Base-by-base conservation (phyloP, 495 filamentous ascomycete genomes). In the Cryomyces minteri region DNA sequence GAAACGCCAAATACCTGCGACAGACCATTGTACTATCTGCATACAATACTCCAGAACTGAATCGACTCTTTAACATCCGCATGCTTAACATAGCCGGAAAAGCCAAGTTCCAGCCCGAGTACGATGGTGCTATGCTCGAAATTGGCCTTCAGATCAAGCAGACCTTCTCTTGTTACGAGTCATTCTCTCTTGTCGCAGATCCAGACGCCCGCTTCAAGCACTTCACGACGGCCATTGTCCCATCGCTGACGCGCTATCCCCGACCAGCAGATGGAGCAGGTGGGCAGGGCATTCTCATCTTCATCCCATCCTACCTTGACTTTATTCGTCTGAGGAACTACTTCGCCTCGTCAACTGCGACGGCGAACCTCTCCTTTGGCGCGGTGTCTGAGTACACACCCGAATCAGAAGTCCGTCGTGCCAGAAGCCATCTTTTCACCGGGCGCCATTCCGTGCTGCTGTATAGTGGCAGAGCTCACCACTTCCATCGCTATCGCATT, bases 291-390 rank as follows among this genome's bases (percentile, higher is more conserved):
- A 81, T 79, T 0, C 58, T 96, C 38, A 68, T 95, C 53, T 94
- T 93, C 68, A 76, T 96, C 43, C 84, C 90, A 0, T 83, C 79
- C 6, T 95, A 92, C 63, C 75, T 93, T 36, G 90, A 98, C 63
- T 96, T 95, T 56, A 76, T 94, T 40, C 81, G 88, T 43, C 66
- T 96, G 46, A 77, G 90, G 42, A 98, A 96, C 64, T 80, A 86
- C 67, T 81, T 96, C 47, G 73, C 84, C 39, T 81, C 73, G n/a
- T 77, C 78, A 11, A 52, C 78, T 0, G 69, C 73, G 32, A 80
- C 80, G 18, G 68, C 70, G 45, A 68, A 70, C 45, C 56, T 94
- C 45, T 80, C 82, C 8, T 93, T 94, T 58, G 88, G 83, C 43
- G 72, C 73, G 10, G 79, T 98, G 40, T 86, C 81, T 45, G 90